Evolutionary conservation across 2,329 filamentous ascomycete genomes (phyloP), one percentile per base, ranked within the genome.

Genomic region (Phialemonium atrogriseum): DNA sequence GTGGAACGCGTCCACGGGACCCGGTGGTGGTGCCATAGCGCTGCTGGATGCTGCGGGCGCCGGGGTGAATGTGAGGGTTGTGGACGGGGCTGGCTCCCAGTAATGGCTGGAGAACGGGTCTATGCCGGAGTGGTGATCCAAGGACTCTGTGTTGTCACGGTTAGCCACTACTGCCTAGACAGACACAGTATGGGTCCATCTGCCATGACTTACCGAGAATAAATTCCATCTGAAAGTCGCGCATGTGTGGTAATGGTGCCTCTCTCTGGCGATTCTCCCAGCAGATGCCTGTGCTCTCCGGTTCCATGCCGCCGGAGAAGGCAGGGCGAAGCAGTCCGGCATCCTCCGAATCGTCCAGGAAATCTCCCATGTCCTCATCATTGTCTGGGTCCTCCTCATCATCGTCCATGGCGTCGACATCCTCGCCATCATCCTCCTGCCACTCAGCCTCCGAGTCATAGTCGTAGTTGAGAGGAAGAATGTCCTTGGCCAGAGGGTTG

Each of bases 401-500:
- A 7, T 82, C 78, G 13, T 82, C 80, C 16, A 79, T 64, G 3
- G 79, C 70, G 10, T 76, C 77, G 4, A 84, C 69, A 30, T 82
- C 77, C 25, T 83, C 80, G 16, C 81, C 80, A 18, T 76, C 73
- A 38, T 80, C 71, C 36, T 86, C 84, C 49, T 87, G 80, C 84
- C 84, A 93, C 51, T 91, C 85, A 5, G 75, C 83, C 52, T 93
- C 84, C 4, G 84, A 89, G 48, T 91, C 84, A 50, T 89, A 87
- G 41, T 87, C 84, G 51, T 93, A 93, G 45, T 85, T 68, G 4
- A 83, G 68, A 5, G 78, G 72, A 2, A 86, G 59, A n/a, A 64
- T 58, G 38, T 44, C 41, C 53, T 68, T 54, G 43, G 62, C 52
- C 47, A 66, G 44, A 38, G 84, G 63, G 51, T 74, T 59, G 47